A percentile compares a stretch with the other conserved stretches of the same genome.
These are phyloP conservation scores for Dendryphion nanum DNA, from an alignment of 2,329 filamentous ascomycete species.

Conservation along the genomic window DNA sequence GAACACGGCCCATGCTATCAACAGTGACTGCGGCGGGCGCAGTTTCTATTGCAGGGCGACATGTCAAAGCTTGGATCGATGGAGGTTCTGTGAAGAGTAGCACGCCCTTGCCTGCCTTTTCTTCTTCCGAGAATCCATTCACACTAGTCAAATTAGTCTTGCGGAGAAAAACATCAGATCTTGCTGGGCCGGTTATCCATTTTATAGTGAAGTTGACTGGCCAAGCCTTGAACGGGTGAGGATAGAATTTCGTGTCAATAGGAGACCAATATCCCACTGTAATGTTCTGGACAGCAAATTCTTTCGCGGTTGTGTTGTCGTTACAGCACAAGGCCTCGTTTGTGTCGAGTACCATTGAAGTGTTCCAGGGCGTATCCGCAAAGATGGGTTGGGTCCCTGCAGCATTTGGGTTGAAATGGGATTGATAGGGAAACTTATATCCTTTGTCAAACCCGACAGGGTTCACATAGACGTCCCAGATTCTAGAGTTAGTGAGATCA, in stretches of 20 bases:
- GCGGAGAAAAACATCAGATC: too few species aligned
- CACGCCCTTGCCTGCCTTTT: not conserved
- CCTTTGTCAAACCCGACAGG: too few species aligned
- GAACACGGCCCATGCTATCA: not conserved
- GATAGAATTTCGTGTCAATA: not conserved
- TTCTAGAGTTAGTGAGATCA: not conserved
- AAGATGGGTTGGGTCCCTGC: not conserved
- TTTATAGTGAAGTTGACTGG: not conserved
- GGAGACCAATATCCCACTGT: constrained; percentile 1
- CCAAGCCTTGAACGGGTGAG: not conserved
- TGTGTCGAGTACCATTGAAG: not conserved
- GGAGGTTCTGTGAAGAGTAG: not conserved
- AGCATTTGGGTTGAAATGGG: not conserved
- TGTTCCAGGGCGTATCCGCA: not conserved
- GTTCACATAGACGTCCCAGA: too few species aligned
- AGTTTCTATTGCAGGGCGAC: not conserved
- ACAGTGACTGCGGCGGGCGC: not conserved
- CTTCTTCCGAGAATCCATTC: not conserved
- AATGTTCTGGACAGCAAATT: not conserved
- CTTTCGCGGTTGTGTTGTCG: not conserved
- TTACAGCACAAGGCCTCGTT: not conserved
- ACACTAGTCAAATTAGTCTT: too few species aligned
- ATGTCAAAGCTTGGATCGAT: not conserved
- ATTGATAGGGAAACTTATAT: not conserved
- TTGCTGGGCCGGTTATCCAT: not conserved